A percentile compares a stretch with the other conserved stretches of the same genome.
phyloP scores from a whole-genome alignment of 768 basidiomycete genomes.

The Zangia roseola region DNA sequence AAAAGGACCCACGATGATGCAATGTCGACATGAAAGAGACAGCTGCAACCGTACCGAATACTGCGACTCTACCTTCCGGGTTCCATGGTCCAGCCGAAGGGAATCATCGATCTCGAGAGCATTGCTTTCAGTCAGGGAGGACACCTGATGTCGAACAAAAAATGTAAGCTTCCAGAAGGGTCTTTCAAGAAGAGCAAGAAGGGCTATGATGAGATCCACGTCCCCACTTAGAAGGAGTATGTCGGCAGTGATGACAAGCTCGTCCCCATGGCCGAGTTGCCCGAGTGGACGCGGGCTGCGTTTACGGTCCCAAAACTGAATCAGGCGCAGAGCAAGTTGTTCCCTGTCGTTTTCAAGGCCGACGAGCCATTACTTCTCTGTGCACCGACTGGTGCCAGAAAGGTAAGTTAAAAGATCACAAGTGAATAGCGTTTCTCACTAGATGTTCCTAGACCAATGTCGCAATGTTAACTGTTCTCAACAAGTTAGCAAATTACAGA shows the following conservation, averaged over 20 bases:
- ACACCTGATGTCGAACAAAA: slow-evolving; percentile 98
- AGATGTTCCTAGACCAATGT: slow-evolving; percentile 78
- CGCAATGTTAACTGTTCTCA: slow-evolving; percentile 91
- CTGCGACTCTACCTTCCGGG: slow-evolving; percentile 86
- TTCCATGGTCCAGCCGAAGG: slow-evolving; percentile 81
- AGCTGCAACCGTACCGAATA: slow-evolving; percentile 59
- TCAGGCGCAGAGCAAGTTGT: slow-evolving; percentile 92
- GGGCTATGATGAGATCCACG: slow-evolving; percentile 97
- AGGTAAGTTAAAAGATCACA: slow-evolving; percentile 51
- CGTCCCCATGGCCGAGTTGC: slow-evolving; percentile 70
- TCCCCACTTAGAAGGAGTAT: slow-evolving; percentile 87
- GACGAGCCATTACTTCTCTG: slow-evolving; percentile 95
- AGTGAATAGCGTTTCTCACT: slow-evolving; percentile 5
- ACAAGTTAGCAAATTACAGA: slow-evolving; percentile 87
- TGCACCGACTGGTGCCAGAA: slow-evolving; percentile 97
- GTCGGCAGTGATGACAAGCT: slow-evolving; percentile 60
- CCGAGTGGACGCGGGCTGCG: slow-evolving; percentile 84
- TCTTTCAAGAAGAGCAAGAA: slow-evolving; percentile 98
- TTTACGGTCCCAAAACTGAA: slow-evolving; percentile 84
- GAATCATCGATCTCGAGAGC: slow-evolving; percentile 82
- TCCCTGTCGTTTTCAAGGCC: slow-evolving; percentile 88
- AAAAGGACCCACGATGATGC: slow-evolving; percentile 52
- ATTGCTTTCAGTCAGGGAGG: slow-evolving; percentile 96
- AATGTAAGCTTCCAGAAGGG: slow-evolving; percentile 95
- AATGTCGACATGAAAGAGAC: slow-evolving; percentile 69